Evolutionary conservation across 2,329 filamentous ascomycete genomes (phyloP).

Genomic region (Eurotiales sp.): DNA sequence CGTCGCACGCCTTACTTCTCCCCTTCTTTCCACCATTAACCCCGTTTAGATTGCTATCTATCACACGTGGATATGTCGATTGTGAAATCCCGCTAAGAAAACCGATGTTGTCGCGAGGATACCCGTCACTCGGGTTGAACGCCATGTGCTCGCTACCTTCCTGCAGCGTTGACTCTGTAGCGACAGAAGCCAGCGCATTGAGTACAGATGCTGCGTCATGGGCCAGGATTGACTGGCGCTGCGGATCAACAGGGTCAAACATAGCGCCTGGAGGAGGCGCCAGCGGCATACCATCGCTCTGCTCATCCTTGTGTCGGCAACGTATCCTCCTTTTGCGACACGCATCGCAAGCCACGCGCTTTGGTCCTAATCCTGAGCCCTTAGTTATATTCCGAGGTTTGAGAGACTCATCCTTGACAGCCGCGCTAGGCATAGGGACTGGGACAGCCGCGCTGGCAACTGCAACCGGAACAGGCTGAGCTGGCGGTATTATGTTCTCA

Average conservation of each 20-base stretch:
- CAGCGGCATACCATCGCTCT: slow-evolving; percentile 20
- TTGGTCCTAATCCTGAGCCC: slow-evolving; percentile 57
- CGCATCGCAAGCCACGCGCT: slow-evolving; percentile 58
- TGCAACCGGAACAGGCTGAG: slow-evolving; percentile 15
- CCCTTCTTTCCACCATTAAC: slow-evolving; percentile 50
- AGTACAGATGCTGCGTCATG: slow-evolving; percentile 38
- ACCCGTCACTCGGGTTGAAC: slow-evolving; percentile 27
- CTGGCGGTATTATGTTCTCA: slow-evolving; percentile 22
- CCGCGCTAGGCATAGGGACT: slow-evolving; percentile 16
- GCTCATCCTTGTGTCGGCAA: slow-evolving; percentile 61
- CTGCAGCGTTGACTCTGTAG: slow-evolving; percentile 33
- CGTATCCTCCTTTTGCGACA: slow-evolving; percentile 60
- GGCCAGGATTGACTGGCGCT: slow-evolving; percentile 30
- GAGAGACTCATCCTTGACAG: slow-evolving; percentile 26
- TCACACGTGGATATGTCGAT: slow-evolving; percentile 22
- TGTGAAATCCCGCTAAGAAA: slow-evolving; percentile 26
- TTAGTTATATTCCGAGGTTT: slow-evolving; percentile 49
- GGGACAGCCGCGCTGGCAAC: background rate
- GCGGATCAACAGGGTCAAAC: slow-evolving; percentile 26
- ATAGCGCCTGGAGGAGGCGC: slow-evolving; percentile 27
- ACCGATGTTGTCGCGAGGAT: slow-evolving; percentile 20
- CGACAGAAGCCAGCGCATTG: slow-evolving; percentile 37
- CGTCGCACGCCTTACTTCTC: slow-evolving; percentile 61
- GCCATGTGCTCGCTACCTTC: slow-evolving; percentile 22
- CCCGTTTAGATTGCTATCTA: slow-evolving; percentile 33